Evolutionary conservation across 2,329 filamentous ascomycete species (phyloP).

Genomic region (Pseudopithomyces maydicus): DNA sequence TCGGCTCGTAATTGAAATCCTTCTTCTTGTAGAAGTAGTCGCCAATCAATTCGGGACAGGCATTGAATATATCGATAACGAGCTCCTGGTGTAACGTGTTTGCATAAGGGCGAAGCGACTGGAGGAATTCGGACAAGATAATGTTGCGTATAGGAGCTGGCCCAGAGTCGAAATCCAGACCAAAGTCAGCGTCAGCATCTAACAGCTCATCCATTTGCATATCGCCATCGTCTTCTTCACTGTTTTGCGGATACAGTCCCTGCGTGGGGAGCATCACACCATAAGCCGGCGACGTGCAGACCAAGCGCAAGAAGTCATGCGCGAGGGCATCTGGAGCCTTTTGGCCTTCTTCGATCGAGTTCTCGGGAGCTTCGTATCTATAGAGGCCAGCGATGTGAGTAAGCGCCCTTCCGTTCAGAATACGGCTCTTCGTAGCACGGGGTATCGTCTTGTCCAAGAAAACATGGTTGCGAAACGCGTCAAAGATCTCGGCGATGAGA

Average conservation of each 20-base stretch:
- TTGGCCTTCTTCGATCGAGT: conserved; percentile 52
- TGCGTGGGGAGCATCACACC: conserved; percentile 77
- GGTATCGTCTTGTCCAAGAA: conserved; percentile 76
- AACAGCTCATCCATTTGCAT: conserved; percentile 44
- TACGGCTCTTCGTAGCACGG: conserved; percentile 73
- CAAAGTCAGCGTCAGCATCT: conserved; percentile 62
- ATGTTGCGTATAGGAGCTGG: conserved; percentile 80
- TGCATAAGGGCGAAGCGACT: conserved; percentile 81
- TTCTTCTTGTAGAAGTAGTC: conserved; percentile 84
- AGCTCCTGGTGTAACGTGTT: conserved; percentile 82
- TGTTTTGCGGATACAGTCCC: conserved; percentile 81
- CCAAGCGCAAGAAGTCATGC: conserved; percentile 74
- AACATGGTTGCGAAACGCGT: conserved; percentile 71
- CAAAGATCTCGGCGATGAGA: conserved; percentile 75
- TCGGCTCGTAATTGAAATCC: conserved; percentile 83
- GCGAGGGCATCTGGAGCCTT: conserved; percentile 69
- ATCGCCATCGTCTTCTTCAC: conserved; percentile 62
- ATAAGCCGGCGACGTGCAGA: conserved; percentile 74
- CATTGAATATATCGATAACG: conserved; percentile 76
- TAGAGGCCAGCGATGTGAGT: conserved; percentile 61
- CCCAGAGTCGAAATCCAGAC: conserved; percentile 72
- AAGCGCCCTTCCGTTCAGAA: conserved; percentile 77
- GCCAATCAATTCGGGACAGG: conserved; percentile 83
- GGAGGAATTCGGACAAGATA: conserved; percentile 77
- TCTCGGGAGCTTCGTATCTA: conserved; percentile 47